These are phyloP conservation scores for Macrolepiota dolichaula DNA, from an alignment of 768 basidiomycete species.

Conservation along the genomic window DNA sequence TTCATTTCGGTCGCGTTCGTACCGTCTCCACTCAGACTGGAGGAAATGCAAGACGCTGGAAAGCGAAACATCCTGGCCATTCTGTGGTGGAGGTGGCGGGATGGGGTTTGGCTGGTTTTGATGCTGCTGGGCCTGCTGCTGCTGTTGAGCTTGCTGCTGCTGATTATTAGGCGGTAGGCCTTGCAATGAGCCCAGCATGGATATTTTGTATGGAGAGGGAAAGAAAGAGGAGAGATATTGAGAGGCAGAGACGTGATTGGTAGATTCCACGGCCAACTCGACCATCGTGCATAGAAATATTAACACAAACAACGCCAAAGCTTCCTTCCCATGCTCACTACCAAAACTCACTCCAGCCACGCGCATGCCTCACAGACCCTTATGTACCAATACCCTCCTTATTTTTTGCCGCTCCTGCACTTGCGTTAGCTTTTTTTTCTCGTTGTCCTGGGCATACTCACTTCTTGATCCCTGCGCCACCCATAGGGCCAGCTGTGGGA, in stretches of 20 bases:
- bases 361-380: not conserved
- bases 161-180: conserved; percentile 55
- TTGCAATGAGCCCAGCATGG: conserved; percentile 74
- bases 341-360: conserved; percentile 7
- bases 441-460: conserved; percentile 33
- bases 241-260: conserved; percentile 20
- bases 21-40: conserved; percentile 96
- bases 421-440: not conserved
- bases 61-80: conserved; percentile 89
- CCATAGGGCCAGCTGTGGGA: conserved; percentile 59
- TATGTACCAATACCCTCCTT: conserved; percentile 17
- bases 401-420: conserved; percentile 73
- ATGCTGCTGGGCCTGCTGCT: conserved; percentile 54
- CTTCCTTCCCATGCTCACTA: conserved; percentile 17
- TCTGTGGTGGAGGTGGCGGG: conserved; percentile 77
- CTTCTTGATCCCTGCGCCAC: conserved; percentile 84
- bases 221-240: conserved; percentile 16
- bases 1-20: conserved; percentile 98
- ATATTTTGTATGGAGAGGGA: conserved; percentile 20
- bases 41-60: conserved; percentile 95
- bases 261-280: conserved; percentile 16
- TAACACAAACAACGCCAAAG: conserved; percentile 40
- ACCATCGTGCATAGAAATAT: conserved; percentile 18
- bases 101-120: conserved; percentile 49
- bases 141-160: conserved; percentile 62